Base-by-base conservation (phyloP, 768 basidiomycete genomes). In the Tylopilus plumbeoviolaceoides region DNA sequence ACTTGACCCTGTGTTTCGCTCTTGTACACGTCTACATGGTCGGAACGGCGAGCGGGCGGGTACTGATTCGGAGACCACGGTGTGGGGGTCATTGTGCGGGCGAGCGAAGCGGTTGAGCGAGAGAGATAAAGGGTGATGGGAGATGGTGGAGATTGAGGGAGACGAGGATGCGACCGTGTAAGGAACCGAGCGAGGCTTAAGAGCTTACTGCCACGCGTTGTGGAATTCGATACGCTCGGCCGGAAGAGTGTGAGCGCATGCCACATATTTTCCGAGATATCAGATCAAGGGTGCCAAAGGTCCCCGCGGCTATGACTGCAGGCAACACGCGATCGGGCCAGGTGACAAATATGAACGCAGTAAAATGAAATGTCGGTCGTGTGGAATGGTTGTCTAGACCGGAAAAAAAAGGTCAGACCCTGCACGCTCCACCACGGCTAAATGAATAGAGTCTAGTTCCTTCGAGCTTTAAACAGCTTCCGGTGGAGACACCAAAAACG, bases 21-120 rank as follows among this genome's bases (percentile, higher is more conserved):
- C 65, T 83, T 78, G 72, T 88, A 92, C 31, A 76, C 66, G 65
- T 89, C 85, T 44, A 83, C 70, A 62, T 85, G 81, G 61, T 86
- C 81, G 7, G 79, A 81, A 47, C 87, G 80, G 50, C 80, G 82
- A 25, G 86, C 77, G 8, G 66, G 47, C 0, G 91, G 91, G 63
- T 91, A 91, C 25, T 63, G 63, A 58, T 80, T 76, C 18, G 82
- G 74, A 12, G 60, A 70, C 83, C 84, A 89, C 7, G 73, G 65
- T 8, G 76, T 77, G 15, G 73, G 63, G 9, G 72, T 44, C 73
- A 78, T 73, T 5, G 56, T 67, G 49, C 55, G 25, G 20, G 57
- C 44, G 8, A 58, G 39, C 17, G 61, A 56, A 27, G 44, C 38
- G 4, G 44, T 43, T 47, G 53, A 56, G 45, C 45, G 53, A 23